Evolutionary conservation across 140 eudicot genomes (phyloP), one percentile per base, ranked within the genome.

Genomic region (Cichorium intybus): DNA sequence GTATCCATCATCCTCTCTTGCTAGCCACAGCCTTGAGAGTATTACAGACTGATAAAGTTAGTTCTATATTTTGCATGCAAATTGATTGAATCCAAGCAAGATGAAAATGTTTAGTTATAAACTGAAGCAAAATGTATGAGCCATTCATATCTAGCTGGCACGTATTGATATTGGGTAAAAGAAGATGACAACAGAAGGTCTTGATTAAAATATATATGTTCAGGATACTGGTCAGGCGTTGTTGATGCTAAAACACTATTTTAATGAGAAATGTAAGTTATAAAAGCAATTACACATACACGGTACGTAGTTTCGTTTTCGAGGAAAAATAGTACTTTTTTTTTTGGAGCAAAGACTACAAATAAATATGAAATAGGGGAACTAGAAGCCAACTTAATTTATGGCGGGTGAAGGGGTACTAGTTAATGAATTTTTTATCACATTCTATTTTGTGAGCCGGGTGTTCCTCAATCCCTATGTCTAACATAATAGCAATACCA

Each of bases 1-100:
- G 74, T 45, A 64, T n/a, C 28, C 74, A 72, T 80, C 70, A 55
- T 81, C 60, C 24, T 34, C 17, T 39, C 54, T 4, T 21, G 66
- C 34, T 35, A 21, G 46, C 9, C 10, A 14, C 2, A 8, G 20
- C 26, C 29, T 31, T 31, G 37, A 5, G 37, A 31, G 7, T 31
- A 6, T 27, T 27, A 27, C 31, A 27, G 5, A 5, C 5, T 27
- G 5, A 5, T 27, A 16, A 39, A 43, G 49, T 5, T 48, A 2
- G 10, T 9, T 48, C 7, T 48, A n/a, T n/a, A 48, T 48, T 16
- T 48, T 16, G 54, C 54, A 17, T 48, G 54, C 54, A 43, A 20
- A 14, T 48, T 17, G 7, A 18, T 7, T 48, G 24, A 6, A 16
- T 48, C 24, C 26, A 48, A 16, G 24, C 26, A 48, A 17, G 49